Evolutionary conservation across 805 yeast species (phyloP).

Genomic region (Lachancea kluyveri): DNA sequence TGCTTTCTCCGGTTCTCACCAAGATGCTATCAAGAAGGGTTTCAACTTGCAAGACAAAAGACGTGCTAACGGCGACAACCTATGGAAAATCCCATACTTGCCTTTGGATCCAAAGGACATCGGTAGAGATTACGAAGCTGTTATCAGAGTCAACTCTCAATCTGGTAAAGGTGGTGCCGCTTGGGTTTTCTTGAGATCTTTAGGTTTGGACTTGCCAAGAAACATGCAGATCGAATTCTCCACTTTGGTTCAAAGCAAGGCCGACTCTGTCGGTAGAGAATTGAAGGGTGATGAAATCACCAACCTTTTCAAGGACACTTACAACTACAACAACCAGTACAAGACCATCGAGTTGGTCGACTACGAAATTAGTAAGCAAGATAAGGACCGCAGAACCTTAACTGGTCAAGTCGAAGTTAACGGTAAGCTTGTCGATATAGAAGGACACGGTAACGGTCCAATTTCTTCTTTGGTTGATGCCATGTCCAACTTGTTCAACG

Average conservation of each 20-base stretch:
- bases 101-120: slow-evolving; percentile 79
- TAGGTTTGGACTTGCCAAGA: slow-evolving; percentile 72
- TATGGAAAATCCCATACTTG: slow-evolving; percentile 70
- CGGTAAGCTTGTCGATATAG: slow-evolving; percentile 31
- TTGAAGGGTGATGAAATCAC: slow-evolving; percentile 61
- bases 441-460: slow-evolving; percentile 73
- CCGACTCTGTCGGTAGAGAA: slow-evolving; percentile 65
- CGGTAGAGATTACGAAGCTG: slow-evolving; percentile 77
- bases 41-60: slow-evolving; percentile 48
- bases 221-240: slow-evolving; percentile 64
- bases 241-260: slow-evolving; percentile 52
- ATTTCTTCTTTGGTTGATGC: slow-evolving; percentile 70
- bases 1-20: slow-evolving; percentile 73
- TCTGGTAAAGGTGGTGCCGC: slow-evolving; percentile 90
- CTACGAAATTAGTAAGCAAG: slow-evolving; percentile 34
- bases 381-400: slow-evolving; percentile 38
- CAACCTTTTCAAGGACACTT: slow-evolving; percentile 46
- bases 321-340: slow-evolving; percentile 39
- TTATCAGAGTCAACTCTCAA: slow-evolving; percentile 77
- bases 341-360: slow-evolving; percentile 35
- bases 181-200: slow-evolving; percentile 65
- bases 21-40: slow-evolving; percentile 67
- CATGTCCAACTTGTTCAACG: slow-evolving; percentile 44
- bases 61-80: slow-evolving; percentile 40
- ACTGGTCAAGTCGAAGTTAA: slow-evolving; percentile 36